Base-by-base conservation (phyloP, 306 rosid genomes). In the Lupinus albus region DNA sequence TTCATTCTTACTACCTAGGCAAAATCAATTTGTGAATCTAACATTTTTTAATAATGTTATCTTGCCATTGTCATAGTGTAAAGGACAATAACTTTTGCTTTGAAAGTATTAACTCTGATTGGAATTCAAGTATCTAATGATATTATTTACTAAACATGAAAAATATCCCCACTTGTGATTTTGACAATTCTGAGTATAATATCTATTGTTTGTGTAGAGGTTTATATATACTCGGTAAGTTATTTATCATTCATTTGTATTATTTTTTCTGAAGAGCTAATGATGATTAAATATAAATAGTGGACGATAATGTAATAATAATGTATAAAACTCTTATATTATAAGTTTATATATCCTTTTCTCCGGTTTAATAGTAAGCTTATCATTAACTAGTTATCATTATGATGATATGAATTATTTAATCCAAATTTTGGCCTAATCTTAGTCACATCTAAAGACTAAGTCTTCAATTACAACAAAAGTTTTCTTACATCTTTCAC, bases 401-500 rank as follows among this genome's bases (percentile, higher is more conserved):
- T 53, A 68, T 42, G 41, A 20, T 53, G 48, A 51, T 38, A 51
- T 52, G 51, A 18, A 41, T 67, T 38, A 38, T 68, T 68, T 25
- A 25, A 68, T 68, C 52, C 53, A 21, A 39, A 54, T n/a, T 12
- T n/a, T 38, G 16, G 35, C 28, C 5, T 38, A 25, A 38, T 51
- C 15, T 15, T 25, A 68, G 12, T 53, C 53, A n/a, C 42, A 12
- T 8, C 15, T 18, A 7, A 50, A 2, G 32, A 11, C n/a, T 17
- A 1, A 17, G 7, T 52, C 72, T 67, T 21, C 13, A 57, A 11
- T 11, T 69, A 33, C 58, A 49, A 16, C 28, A 44, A 68, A 67
- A 67, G 18, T 57, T 59, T 56, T 30, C 20, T 39, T 62, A 4
- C 48, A 7, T 41, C 32, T 13, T 47, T 39, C 16, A 6, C 20